Conservation (phyloP, 169 alveolate genomes). For the Haemoproteus tartakovskyi region DNA sequence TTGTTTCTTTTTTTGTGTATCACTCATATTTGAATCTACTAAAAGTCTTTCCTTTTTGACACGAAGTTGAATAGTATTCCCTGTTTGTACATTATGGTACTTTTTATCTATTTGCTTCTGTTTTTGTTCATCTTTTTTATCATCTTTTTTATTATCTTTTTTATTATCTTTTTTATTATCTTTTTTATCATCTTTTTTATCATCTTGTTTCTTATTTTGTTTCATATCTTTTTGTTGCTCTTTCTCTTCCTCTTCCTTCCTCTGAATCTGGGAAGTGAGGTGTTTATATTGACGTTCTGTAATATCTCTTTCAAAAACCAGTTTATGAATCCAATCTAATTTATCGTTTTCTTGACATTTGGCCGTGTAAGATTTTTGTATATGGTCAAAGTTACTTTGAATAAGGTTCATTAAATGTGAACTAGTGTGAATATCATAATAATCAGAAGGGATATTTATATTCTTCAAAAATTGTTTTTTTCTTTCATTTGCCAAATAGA, state of each 20-base stretch:
- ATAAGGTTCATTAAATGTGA: too few species aligned
- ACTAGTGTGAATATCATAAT: too few species aligned
- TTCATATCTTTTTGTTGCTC: background rate
- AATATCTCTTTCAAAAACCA: slow-evolving; percentile 37
- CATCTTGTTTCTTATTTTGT: background rate
- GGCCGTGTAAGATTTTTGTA: slow-evolving; percentile 24
- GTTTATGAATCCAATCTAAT: slow-evolving; percentile 37
- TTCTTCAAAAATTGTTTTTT: slow-evolving; percentile 14
- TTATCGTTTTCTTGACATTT: slow-evolving; percentile 12
- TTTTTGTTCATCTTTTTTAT: too few species aligned
- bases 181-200: background rate
- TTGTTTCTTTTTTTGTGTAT: too few species aligned
- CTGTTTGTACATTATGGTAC: too few species aligned
- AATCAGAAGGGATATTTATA: slow-evolving; percentile 9
- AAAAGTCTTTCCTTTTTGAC: too few species aligned
- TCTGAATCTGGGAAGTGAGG: too few species aligned
- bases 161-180: background rate
- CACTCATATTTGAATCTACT: too few species aligned
- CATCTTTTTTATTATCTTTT: background rate
- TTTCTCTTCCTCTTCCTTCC: too few species aligned
- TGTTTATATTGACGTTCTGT: slow-evolving; percentile 2
- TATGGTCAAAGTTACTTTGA: slow-evolving; percentile 8
- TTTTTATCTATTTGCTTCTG: too few species aligned
- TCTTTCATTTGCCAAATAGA: slow-evolving; percentile 36
- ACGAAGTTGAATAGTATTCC: too few species aligned